Conservation (phyloP, 2,329 filamentous ascomycete genomes). For the Scolecobasidium constrictum region DNA sequence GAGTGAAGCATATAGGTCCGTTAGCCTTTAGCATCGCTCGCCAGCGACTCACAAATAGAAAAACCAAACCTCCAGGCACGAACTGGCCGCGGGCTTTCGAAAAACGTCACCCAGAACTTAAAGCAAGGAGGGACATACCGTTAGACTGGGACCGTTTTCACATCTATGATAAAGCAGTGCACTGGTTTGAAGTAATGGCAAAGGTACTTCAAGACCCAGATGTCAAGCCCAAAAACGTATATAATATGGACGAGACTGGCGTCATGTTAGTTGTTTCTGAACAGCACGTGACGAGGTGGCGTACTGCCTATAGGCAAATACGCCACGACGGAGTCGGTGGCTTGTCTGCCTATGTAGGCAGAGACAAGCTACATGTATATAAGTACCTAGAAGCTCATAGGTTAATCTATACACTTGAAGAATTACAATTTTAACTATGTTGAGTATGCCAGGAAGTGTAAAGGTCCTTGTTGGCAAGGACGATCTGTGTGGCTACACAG, state of each 20-base stretch:
- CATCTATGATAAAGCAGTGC: conserved; percentile 11
- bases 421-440: too few species aligned
- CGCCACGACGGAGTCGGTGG: too few species aligned
- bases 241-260: conserved; percentile 14
- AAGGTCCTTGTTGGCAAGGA: conserved; percentile 9
- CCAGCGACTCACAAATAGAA: neutral
- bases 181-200: conserved; percentile 13
- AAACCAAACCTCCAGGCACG: conserved; percentile 3
- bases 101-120: conserved; percentile 13
- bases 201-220: conserved; percentile 10
- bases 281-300: too few species aligned
- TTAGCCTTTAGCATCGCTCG: conserved; percentile 7
- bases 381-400: too few species aligned
- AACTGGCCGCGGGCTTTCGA: conserved; percentile 15
- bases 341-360: too few species aligned
- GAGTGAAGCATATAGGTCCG: conserved; percentile 14
- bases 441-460: neutral
- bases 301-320: too few species aligned
- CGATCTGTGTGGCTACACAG: conserved; percentile 7
- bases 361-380: too few species aligned
- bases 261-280: too few species aligned
- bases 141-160: conserved; percentile 16
- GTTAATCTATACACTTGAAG: too few species aligned
- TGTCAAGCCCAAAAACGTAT: conserved; percentile 9
- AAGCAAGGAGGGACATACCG: conserved; percentile 12